phyloP scores from a whole-genome alignment of 2,329 filamentous ascomycete genomes.

The Pezicula neosporulosa region DNA sequence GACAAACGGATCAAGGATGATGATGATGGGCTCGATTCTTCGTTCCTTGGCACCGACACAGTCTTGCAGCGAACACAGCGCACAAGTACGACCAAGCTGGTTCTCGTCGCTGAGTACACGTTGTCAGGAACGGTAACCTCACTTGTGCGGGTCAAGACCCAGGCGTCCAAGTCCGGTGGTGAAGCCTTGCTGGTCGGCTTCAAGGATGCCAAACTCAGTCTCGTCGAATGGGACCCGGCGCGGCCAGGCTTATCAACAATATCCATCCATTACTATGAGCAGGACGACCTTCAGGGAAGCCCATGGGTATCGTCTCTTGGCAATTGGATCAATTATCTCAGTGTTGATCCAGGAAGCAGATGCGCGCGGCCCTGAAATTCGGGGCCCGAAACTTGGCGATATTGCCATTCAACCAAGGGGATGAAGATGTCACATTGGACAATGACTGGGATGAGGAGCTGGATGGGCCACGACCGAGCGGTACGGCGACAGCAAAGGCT shows the following conservation, averaged over 20 bases:
- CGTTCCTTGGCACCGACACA: slow-evolving; percentile 61
- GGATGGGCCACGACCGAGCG: slow-evolving; percentile 61
- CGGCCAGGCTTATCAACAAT: slow-evolving; percentile 77
- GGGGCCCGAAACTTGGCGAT: slow-evolving; percentile 86
- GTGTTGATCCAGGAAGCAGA: slow-evolving; percentile 85
- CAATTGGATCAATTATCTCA: slow-evolving; percentile 76
- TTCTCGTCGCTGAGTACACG: slow-evolving; percentile 79
- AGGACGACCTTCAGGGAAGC: slow-evolving; percentile 78
- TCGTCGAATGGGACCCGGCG: slow-evolving; percentile 90
- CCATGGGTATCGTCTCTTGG: slow-evolving; percentile 78
- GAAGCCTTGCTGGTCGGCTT: slow-evolving; percentile 82
- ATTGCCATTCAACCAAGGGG: slow-evolving; percentile 81
- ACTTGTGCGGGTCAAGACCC: slow-evolving; percentile 71
- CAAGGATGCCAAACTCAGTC: slow-evolving; percentile 86
- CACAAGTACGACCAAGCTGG: slow-evolving; percentile 69
- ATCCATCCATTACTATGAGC: slow-evolving; percentile 97
- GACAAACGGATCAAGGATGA: slow-evolving; percentile 49
- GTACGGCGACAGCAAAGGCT: slow-evolving; percentile 32
- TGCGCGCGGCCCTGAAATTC: slow-evolving; percentile 94
- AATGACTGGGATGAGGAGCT: slow-evolving; percentile 78
- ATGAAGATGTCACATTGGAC: slow-evolving; percentile 87
- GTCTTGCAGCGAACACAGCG: slow-evolving; percentile 59
- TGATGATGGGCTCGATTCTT: slow-evolving; percentile 62
- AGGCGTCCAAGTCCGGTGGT: slow-evolving; percentile 72
- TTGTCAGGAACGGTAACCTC: slow-evolving; percentile 83